These are phyloP conservation scores for Solanum medicagineum DNA, from an alignment of 257 asterid species.

Conservation along the genomic window DNA sequence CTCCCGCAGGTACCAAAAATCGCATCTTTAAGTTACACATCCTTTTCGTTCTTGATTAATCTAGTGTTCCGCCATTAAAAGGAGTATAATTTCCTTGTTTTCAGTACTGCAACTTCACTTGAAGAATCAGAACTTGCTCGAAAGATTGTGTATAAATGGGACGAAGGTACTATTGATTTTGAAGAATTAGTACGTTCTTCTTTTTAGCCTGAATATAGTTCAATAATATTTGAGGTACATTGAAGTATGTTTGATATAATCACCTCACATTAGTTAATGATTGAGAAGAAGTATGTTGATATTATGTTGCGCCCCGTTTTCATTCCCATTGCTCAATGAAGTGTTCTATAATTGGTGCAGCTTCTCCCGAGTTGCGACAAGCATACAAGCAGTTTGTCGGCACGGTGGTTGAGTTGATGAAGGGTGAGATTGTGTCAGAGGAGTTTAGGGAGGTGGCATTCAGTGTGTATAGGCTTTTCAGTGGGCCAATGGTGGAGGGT, in stretches of 20 bases:
- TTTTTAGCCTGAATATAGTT: not conserved
- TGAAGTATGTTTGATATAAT: not conserved
- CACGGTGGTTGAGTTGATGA: conserved; percentile 69
- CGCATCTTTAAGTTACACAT: not conserved
- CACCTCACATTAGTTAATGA: not conserved
- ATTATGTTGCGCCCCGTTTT: not conserved
- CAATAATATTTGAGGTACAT: not conserved
- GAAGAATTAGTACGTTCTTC: not conserved
- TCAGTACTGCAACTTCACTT: conserved; percentile 40
- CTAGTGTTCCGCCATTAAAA: not conserved
- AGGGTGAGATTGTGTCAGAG: conserved; percentile 69
- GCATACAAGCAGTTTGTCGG: conserved; percentile 62
- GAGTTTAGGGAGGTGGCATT: conserved; percentile 87
- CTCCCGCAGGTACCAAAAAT: conserved; percentile 28
- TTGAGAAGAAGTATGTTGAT: not conserved
- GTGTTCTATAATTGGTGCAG: conserved; percentile 21
- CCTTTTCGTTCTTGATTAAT: not conserved
- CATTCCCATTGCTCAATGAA: not conserved
- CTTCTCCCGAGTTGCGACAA: conserved; percentile 62
- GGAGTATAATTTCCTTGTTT: not conserved
- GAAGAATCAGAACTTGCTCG: conserved; percentile 76
- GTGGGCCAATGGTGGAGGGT: conserved; percentile 24
- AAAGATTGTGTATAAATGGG: conserved; percentile 58
- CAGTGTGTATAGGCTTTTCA: conserved; percentile 43
- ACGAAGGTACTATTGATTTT: conserved; percentile 43